These are phyloP conservation scores for Amesomyces nigricolor DNA, from an alignment of 2,329 filamentous ascomycete genomes.

Conservation along the genomic window DNA sequence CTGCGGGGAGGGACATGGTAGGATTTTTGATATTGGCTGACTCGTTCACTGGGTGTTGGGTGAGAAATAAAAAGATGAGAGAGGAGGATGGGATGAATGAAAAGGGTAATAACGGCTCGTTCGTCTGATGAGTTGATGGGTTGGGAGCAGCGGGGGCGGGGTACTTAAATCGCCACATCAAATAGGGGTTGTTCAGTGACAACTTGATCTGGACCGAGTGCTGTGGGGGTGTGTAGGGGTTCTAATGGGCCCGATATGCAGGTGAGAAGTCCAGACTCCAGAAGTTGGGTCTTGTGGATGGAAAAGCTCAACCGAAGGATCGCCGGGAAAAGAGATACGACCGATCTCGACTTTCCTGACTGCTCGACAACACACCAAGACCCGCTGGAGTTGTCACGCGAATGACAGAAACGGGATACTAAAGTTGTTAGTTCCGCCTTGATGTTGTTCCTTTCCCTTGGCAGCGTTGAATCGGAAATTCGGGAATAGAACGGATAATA, in stretches of 20 bases:
- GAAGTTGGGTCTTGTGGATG: slow-evolving; percentile 1
- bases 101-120: too few relatives aligned
- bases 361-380: background rate
- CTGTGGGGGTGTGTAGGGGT: background rate
- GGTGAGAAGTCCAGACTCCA: slow-evolving; percentile 1
- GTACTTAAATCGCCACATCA: slow-evolving; percentile 4
- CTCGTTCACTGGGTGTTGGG: background rate
- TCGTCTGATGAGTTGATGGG: too few relatives aligned
- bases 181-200: background rate
- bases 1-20: slow-evolving; percentile 4
- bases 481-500: too few relatives aligned
- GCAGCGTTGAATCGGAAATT: too few relatives aligned
- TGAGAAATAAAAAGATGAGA: background rate
- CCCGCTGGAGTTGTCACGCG: slow-evolving; percentile 6
- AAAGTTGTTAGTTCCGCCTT: too few relatives aligned
- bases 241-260: slow-evolving; percentile 6
- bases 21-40: background rate
- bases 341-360: slow-evolving; percentile 1
- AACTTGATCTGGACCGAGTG: slow-evolving; percentile 4
- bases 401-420: background rate
- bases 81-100: too few relatives aligned
- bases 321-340: background rate
- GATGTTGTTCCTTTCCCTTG: too few relatives aligned
- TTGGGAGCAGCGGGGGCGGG: background rate
- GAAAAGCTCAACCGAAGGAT: background rate